These are phyloP conservation scores for Zygnema cylindricum DNA, from an alignment of 139 green algal species.

Conservation along the genomic window DNA sequence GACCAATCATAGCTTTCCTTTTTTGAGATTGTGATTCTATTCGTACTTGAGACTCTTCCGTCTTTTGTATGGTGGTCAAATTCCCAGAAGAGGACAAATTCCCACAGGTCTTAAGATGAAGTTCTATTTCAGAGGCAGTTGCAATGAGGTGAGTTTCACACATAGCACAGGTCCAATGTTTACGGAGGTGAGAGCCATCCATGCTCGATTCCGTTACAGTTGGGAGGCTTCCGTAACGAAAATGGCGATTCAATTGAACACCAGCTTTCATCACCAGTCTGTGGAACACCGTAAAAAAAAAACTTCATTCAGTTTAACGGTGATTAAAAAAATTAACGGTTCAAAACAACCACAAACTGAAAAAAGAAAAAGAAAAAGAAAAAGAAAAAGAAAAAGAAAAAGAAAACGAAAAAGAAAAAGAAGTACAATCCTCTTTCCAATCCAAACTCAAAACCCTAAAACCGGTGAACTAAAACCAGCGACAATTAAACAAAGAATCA, in stretches of 20 bases:
- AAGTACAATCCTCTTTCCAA: no score
- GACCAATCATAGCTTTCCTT: no score
- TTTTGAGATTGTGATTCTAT: no score
- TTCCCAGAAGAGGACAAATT: background rate
- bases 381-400: no score
- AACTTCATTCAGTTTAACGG: background rate
- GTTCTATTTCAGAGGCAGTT: background rate
- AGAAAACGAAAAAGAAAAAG: no score
- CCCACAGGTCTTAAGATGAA: slow-evolving; percentile 2
- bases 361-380: no score
- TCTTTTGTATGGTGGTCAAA: background rate
- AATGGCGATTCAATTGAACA: slow-evolving; percentile 19
- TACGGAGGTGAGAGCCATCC: background rate
- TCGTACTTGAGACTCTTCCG: background rate
- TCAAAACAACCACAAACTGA: background rate
- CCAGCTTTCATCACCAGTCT: slow-evolving; percentile 28
- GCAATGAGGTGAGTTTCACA: background rate
- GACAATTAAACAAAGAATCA: no score
- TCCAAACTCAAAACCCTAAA: no score
- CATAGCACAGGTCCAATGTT: slow-evolving; percentile 12
- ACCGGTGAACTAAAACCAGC: no score
- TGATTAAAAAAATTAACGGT: background rate
- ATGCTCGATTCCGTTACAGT: background rate
- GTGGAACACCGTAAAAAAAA: background rate
- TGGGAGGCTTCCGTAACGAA: slow-evolving; percentile 19